Conservation (phyloP, 306 rosid genomes). For the Cicer chorassanicum region DNA sequence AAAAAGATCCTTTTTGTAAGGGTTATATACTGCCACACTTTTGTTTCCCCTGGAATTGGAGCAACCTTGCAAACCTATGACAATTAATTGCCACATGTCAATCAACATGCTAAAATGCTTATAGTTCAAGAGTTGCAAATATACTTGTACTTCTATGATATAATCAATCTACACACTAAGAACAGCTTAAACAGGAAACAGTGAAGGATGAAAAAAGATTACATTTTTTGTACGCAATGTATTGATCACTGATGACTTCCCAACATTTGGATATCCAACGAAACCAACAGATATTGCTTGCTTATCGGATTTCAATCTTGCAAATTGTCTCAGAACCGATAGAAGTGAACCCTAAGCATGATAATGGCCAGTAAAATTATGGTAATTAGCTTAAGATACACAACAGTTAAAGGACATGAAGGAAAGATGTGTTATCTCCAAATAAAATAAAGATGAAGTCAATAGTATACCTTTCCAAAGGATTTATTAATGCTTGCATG, state of each 20-base stretch:
- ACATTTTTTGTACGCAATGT: constrained; percentile 88
- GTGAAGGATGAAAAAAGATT: constrained; percentile 44
- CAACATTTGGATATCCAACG: constrained; percentile 96
- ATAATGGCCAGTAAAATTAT: constrained; percentile 30
- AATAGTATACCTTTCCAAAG: constrained; percentile 77
- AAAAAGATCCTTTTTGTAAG: constrained; percentile 93
- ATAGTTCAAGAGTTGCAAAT: background rate
- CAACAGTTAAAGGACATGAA: background rate
- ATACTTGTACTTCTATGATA: background rate
- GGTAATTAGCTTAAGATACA: background rate
- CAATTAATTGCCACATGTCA: constrained; percentile 37
- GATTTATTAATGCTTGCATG: constrained; percentile 93
- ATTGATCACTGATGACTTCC: constrained; percentile 94
- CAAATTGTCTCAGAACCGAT: constrained; percentile 89
- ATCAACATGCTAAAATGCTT: constrained; percentile 31
- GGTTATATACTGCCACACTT: constrained; percentile 96
- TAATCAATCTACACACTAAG: background rate
- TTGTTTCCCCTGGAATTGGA: constrained; percentile 97
- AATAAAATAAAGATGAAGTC: constrained; percentile 9
- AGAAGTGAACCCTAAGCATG: constrained; percentile 81
- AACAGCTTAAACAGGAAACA: constrained; percentile 35
- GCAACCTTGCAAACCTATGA: constrained; percentile 96
- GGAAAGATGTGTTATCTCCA: background rate
- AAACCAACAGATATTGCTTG: constrained; percentile 98
- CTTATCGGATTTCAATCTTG: constrained; percentile 88